phyloP scores from a whole-genome alignment of 2,329 filamentous ascomycete species.

The Penicillium sp. region DNA sequence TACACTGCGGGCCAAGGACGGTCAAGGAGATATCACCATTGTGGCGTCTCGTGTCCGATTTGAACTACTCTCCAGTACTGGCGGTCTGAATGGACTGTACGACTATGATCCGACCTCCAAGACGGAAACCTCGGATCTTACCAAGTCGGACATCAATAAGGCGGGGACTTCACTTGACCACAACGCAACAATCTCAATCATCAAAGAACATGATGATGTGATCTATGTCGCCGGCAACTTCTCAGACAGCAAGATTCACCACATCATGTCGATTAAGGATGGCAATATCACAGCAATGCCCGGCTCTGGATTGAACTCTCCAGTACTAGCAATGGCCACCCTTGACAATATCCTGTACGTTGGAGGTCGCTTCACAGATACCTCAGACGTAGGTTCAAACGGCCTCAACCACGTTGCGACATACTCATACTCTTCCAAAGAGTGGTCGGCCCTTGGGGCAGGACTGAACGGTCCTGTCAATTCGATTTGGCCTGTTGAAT shows the following conservation, averaged over 20 bases:
- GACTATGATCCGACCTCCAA: conserved; percentile 71
- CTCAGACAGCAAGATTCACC: conserved; percentile 62
- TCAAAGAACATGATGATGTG: conserved; percentile 63
- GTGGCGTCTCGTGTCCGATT: conserved; percentile 91
- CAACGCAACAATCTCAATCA: conserved; percentile 66
- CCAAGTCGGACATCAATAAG: conserved; percentile 70
- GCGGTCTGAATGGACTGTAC: conserved; percentile 83
- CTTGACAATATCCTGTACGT: conserved; percentile 70
- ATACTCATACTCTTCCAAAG: conserved; percentile 66
- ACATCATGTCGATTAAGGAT: conserved; percentile 72
- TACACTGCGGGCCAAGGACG: conserved; percentile 67
- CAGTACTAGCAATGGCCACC: conserved; percentile 69
- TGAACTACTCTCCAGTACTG: conserved; percentile 57
- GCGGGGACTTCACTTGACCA: conserved; percentile 68
- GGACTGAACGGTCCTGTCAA: conserved; percentile 79
- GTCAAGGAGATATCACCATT: conserved; percentile 64
- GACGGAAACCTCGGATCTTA: conserved; percentile 62
- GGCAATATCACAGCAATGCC: conserved; percentile 61
- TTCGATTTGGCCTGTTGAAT: conserved; percentile 69
- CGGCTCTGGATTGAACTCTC: conserved; percentile 73
- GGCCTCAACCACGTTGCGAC: conserved; percentile 73
- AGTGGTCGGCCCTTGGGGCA: conserved; percentile 76
- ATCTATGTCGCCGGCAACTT: conserved; percentile 85
- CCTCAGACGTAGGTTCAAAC: conserved; percentile 58
- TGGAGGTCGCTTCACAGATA: conserved; percentile 80